A percentile compares a stretch with the other conserved stretches of the same genome.
These are phyloP conservation scores for Fusarium gaditjirri DNA, from an alignment of 2,329 filamentous ascomycete genomes.

Conservation along the genomic window DNA sequence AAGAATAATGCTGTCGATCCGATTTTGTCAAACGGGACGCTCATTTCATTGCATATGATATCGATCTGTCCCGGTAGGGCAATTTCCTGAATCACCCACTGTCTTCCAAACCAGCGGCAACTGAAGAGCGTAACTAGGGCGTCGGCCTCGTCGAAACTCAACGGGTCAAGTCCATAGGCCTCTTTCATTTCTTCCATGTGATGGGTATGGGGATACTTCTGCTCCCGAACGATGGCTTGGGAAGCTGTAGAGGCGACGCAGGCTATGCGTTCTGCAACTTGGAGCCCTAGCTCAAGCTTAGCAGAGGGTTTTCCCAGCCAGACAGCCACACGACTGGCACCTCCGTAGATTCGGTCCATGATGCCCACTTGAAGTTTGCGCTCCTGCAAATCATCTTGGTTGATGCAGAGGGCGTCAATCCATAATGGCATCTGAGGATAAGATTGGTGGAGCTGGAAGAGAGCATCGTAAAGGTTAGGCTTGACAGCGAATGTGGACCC, in stretches of 20 bases:
- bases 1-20: neutral
- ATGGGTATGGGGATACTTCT: neutral
- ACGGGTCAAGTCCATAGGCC: neutral
- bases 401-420: conserved; percentile 1
- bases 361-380: neutral
- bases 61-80: neutral
- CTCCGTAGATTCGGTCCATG: neutral
- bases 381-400: neutral
- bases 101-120: neutral
- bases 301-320: neutral
- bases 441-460: neutral
- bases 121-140: neutral
- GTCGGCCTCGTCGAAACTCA: neutral
- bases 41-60: neutral
- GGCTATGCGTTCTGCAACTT: neutral
- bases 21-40: neutral
- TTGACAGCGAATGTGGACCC: neutral
- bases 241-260: neutral
- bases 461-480: neutral
- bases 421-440: neutral
- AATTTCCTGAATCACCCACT: neutral
- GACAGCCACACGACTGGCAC: neutral
- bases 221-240: neutral
- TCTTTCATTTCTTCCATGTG: neutral
- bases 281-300: neutral